Conservation (phyloP, 2,329 filamentous ascomycete genomes). For the Pseudogymnoascus sp. region DNA sequence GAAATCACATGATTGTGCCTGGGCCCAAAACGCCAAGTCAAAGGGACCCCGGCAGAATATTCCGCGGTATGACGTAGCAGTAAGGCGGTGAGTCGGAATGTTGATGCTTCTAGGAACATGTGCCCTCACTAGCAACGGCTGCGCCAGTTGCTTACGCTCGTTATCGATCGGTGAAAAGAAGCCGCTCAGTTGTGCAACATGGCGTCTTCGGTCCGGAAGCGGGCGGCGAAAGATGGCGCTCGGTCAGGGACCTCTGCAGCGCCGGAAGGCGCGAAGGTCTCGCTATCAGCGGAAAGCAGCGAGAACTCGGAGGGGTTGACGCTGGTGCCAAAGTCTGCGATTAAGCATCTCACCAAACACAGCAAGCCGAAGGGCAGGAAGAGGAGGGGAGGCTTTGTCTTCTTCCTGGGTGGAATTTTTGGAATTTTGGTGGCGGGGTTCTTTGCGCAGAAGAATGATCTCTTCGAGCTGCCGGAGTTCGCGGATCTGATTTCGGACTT, state of each 20-base stretch:
- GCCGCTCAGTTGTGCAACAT: slow-evolving; percentile 16
- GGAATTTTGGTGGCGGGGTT: slow-evolving; percentile 83
- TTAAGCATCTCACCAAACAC: slow-evolving; percentile 23
- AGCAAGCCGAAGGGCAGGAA: slow-evolving; percentile 49
- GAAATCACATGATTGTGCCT: slow-evolving; percentile 8
- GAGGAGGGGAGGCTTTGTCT: slow-evolving; percentile 73
- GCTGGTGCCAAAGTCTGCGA: slow-evolving; percentile 44
- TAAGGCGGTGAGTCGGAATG: slow-evolving; percentile 4
- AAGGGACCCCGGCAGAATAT: not conserved
- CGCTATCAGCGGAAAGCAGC: slow-evolving; percentile 18
- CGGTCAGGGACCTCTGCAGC: not conserved
- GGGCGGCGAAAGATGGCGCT: not conserved
- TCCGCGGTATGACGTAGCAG: not conserved
- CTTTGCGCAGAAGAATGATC: slow-evolving; percentile 81
- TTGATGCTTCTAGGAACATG: not conserved
- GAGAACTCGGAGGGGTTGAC: slow-evolving; percentile 37
- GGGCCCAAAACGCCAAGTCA: not conserved
- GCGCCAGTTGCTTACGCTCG: not conserved
- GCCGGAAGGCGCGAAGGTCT: not conserved
- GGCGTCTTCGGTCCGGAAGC: slow-evolving; percentile 17
- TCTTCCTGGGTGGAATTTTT: slow-evolving; percentile 81
- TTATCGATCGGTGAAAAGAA: not conserved
- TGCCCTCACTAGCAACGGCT: not conserved
- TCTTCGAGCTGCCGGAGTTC: slow-evolving; percentile 71
- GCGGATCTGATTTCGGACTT: slow-evolving; percentile 59